A percentile compares a stretch with the other conserved stretches of the same genome.
Evolutionary conservation across 2,329 filamentous ascomycete species (phyloP).

Genomic region (Amesomyces nigricolor): DNA sequence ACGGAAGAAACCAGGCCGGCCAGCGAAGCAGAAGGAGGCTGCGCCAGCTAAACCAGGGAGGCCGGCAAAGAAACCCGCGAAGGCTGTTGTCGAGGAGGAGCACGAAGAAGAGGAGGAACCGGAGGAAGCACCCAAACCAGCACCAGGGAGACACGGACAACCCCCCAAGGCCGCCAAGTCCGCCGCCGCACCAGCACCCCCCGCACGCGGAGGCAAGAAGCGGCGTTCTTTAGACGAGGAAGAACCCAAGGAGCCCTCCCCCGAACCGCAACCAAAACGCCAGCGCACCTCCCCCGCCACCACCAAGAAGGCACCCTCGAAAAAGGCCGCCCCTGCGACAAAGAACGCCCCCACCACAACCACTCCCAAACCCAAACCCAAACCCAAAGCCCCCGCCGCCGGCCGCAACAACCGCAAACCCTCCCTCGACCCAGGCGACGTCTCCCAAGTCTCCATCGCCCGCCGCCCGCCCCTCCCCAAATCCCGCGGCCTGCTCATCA

Average conservation of each 20-base stretch:
- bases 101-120: slow-evolving; percentile 27
- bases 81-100: slow-evolving; percentile 27
- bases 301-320: slow-evolving; percentile 24
- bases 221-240: slow-evolving; percentile 27
- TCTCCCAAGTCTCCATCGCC: slow-evolving; percentile 43
- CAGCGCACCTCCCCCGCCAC: slow-evolving; percentile 18
- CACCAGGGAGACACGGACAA: slow-evolving; percentile 23
- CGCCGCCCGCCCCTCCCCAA: slow-evolving; percentile 52
- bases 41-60: slow-evolving; percentile 6
- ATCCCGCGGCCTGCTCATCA: slow-evolving; percentile 48
- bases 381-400: background rate
- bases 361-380: background rate
- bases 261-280: slow-evolving; percentile 24
- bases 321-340: slow-evolving; percentile 19
- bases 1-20: slow-evolving; percentile 12
- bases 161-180: slow-evolving; percentile 23
- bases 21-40: slow-evolving; percentile 13
- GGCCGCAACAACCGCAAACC: slow-evolving; percentile 34
- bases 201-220: slow-evolving; percentile 19
- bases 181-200: slow-evolving; percentile 23
- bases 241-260: slow-evolving; percentile 20
- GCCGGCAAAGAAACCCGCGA: slow-evolving; percentile 4
- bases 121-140: slow-evolving; percentile 26
- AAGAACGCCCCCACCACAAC: slow-evolving; percentile 6
- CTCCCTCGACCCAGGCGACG: slow-evolving; percentile 41